phyloP scores from a whole-genome alignment of 2,329 filamentous ascomycete species.

The Arthroderma sp. region DNA sequence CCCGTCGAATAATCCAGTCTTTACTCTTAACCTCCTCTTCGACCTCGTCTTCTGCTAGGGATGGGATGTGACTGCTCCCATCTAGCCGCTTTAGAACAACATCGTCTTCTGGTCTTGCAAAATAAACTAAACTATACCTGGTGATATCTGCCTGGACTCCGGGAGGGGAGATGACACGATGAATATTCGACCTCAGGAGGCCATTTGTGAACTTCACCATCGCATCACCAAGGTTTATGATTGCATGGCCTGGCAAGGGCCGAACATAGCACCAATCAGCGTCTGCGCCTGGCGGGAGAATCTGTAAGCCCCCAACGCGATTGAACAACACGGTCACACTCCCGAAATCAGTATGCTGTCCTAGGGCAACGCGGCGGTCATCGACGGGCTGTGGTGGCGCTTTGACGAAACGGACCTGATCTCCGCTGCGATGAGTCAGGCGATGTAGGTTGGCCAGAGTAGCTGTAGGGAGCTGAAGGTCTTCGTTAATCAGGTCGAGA shows the following conservation, averaged over 20 bases:
- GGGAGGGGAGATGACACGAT: slow-evolving; percentile 39
- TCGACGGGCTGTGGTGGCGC: slow-evolving; percentile 34
- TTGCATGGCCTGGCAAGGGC: slow-evolving; percentile 36
- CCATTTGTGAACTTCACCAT: slow-evolving; percentile 34
- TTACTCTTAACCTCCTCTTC: slow-evolving; percentile 28
- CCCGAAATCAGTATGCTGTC: slow-evolving; percentile 46
- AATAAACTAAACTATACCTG: slow-evolving; percentile 43
- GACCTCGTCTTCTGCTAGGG: slow-evolving; percentile 17
- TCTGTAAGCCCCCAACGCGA: slow-evolving; percentile 42
- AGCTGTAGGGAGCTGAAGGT: slow-evolving; percentile 29
- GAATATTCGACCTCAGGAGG: slow-evolving; percentile 29
- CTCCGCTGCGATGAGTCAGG: slow-evolving; percentile 31
- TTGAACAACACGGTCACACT: slow-evolving; percentile 45
- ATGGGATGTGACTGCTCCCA: slow-evolving; percentile 23
- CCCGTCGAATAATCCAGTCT: slow-evolving; percentile 31
- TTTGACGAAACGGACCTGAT: slow-evolving; percentile 43
- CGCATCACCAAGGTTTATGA: slow-evolving; percentile 33
- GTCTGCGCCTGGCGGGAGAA: slow-evolving; percentile 31
- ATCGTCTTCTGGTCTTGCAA: slow-evolving; percentile 38
- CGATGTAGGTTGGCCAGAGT: slow-evolving; percentile 36
- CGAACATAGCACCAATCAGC: slow-evolving; percentile 41
- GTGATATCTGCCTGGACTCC: slow-evolving; percentile 32
- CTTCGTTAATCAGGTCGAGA: slow-evolving; percentile 31
- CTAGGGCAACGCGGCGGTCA: slow-evolving; percentile 32
- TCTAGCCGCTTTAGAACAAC: slow-evolving; percentile 31